Conservation (phyloP, 1,139 yeast genomes). For the Diutina rugosa region DNA sequence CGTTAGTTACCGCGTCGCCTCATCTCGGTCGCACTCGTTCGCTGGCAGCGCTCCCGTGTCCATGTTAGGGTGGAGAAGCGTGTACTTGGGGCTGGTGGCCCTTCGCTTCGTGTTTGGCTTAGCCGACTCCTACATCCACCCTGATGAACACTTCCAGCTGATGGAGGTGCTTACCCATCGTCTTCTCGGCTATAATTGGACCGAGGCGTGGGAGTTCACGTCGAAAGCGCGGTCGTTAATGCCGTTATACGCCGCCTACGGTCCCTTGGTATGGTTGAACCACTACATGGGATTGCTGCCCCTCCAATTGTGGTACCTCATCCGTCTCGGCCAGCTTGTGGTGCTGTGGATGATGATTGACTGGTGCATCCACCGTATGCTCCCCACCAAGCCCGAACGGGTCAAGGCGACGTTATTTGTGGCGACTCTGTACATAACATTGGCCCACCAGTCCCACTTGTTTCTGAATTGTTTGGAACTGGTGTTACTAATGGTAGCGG, state of each 20-base stretch:
- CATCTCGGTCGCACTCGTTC: neutral
- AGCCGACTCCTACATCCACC: slow-evolving; percentile 81
- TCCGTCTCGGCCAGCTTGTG: slow-evolving; percentile 45
- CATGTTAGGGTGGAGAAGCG: slow-evolving; percentile 24
- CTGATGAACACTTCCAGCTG: slow-evolving; percentile 93
- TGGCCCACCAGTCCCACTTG: slow-evolving; percentile 75
- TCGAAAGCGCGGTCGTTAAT: slow-evolving; percentile 45
- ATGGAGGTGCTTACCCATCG: slow-evolving; percentile 54
- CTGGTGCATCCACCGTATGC: slow-evolving; percentile 31
- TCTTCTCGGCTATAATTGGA: slow-evolving; percentile 37
- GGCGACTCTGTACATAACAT: slow-evolving; percentile 67
- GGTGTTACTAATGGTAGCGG: slow-evolving; percentile 40
- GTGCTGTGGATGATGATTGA: slow-evolving; percentile 51
- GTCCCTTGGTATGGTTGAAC: slow-evolving; percentile 41
- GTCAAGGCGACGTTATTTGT: slow-evolving; percentile 53
- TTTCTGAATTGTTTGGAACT: slow-evolving; percentile 87
- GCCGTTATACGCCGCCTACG: slow-evolving; percentile 57
- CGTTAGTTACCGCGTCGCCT: neutral
- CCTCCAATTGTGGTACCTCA: slow-evolving; percentile 37
- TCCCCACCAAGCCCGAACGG: slow-evolving; percentile 49
- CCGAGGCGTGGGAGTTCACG: slow-evolving; percentile 80
- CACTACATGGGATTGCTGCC: slow-evolving; percentile 19
- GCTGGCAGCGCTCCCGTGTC: neutral
- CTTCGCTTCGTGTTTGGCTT: slow-evolving; percentile 47
- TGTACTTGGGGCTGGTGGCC: slow-evolving; percentile 29